Evolutionary conservation across 768 basidiomycete species (phyloP).

Genomic region (Podaxis pistillaris): DNA sequence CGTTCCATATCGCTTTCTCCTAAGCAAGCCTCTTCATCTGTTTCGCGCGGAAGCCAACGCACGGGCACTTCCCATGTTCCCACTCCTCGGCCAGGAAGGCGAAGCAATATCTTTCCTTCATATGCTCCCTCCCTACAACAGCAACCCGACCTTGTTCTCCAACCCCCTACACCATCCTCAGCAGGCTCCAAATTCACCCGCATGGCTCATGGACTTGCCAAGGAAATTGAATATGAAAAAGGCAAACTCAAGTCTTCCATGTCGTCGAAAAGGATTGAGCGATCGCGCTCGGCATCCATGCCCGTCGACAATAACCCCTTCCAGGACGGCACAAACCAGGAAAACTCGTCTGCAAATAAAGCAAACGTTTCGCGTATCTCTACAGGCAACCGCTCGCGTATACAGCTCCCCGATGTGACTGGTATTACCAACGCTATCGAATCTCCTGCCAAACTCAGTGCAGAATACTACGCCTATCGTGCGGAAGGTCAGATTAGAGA

Average conservation of each 20-base stretch:
- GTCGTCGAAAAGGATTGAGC: conserved; percentile 1
- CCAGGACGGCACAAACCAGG: conserved; percentile 28
- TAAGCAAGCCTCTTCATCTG: conserved; percentile 10
- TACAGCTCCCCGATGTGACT: conserved; percentile 80
- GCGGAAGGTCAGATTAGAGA: conserved; percentile 50
- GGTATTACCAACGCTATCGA: conserved; percentile 78
- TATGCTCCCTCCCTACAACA: conserved; percentile 23
- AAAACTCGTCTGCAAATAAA: conserved; percentile 16
- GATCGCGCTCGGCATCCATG: conserved; percentile 14
- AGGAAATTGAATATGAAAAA: conserved; percentile 48
- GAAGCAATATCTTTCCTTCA: conserved; percentile 27
- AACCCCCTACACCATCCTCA: conserved; percentile 61
- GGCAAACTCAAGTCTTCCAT: conserved; percentile 10
- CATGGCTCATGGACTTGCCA: conserved; percentile 53
- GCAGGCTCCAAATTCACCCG: conserved; percentile 57
- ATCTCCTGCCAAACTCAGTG: conserved; percentile 60
- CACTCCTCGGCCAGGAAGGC: conserved; percentile 33
- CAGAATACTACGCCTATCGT: conserved; percentile 50
- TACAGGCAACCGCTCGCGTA: conserved; percentile 27
- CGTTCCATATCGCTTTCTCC: conserved; percentile 21
- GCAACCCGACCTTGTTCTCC: conserved; percentile 52
- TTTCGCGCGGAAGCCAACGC: neutral
- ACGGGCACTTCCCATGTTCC: conserved; percentile 18
- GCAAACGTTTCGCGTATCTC: conserved; percentile 2
- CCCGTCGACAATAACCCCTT: conserved; percentile 36